Evolutionary conservation across 441 rosid genomes (phyloP).

Genomic region (Adansonia madagascariensis): DNA sequence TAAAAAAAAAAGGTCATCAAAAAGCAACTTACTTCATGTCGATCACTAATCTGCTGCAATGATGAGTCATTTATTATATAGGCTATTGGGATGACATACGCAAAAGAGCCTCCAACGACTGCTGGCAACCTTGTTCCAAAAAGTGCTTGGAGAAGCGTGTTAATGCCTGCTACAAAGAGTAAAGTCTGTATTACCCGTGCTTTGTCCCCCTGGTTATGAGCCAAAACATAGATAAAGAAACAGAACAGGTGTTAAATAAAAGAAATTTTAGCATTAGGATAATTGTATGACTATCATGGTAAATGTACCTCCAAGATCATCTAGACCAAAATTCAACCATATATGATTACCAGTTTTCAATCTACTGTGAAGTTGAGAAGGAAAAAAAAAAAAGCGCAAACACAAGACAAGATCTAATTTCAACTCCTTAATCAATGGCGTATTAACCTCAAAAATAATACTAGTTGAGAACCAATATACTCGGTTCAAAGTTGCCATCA

Average conservation of each 20-base stretch:
- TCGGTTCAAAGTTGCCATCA: slow-evolving; percentile 9
- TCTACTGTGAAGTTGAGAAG: slow-evolving; percentile 3
- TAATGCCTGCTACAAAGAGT: slow-evolving; percentile 71
- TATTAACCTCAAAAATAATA: slow-evolving; percentile 23
- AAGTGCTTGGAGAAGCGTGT: slow-evolving; percentile 71
- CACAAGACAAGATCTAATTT: background rate
- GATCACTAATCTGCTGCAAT: slow-evolving; percentile 51
- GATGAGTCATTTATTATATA: slow-evolving; percentile 65
- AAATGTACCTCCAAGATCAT: slow-evolving; percentile 28
- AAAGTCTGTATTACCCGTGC: slow-evolving; percentile 68
- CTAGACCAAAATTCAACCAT: slow-evolving; percentile 28
- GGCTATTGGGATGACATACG: slow-evolving; percentile 54
- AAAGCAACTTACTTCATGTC: slow-evolving; percentile 53
- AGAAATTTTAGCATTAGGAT: background rate
- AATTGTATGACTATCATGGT: slow-evolving; percentile 23
- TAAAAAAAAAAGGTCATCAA: background rate
- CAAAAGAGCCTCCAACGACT: slow-evolving; percentile 68
- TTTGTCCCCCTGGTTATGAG: slow-evolving; percentile 54
- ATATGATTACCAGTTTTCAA: background rate
- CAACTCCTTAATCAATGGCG: background rate
- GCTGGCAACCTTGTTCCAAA: slow-evolving; percentile 76
- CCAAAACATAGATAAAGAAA: slow-evolving; percentile 21
- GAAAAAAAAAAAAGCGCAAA: background rate
- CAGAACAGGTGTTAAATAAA: background rate
- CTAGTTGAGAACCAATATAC: slow-evolving; percentile 2